Conservation (phyloP, 2,329 filamentous ascomycete genomes). For the Lachnellula willkommii region DNA sequence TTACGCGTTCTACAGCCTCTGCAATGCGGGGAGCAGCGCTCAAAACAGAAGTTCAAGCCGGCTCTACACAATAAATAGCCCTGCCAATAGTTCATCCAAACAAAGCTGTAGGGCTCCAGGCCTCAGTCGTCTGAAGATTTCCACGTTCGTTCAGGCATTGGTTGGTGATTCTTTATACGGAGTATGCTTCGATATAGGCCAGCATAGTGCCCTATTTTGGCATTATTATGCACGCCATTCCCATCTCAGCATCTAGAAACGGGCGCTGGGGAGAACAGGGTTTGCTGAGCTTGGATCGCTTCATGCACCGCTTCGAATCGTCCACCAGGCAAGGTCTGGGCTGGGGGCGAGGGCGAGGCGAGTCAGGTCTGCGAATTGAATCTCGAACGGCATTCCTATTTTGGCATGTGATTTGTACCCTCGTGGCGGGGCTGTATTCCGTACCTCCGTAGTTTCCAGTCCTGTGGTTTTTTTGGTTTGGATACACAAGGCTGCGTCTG, state of each 20-base stretch:
- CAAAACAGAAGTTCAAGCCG: conserved; percentile 1
- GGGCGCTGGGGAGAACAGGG: conserved; percentile 3
- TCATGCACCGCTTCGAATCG: background rate
- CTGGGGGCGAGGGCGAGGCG: background rate
- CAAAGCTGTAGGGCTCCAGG: background rate
- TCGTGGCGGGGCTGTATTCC: background rate
- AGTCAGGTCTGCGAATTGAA: background rate
- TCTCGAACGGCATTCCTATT: background rate
- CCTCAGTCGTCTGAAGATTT: conserved; percentile 11
- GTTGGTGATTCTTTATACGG: conserved; percentile 1
- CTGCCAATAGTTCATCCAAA: conserved; percentile 17
- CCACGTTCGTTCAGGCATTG: conserved; percentile 18
- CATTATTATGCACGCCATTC: conserved; percentile 23
- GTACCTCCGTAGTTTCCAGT: background rate
- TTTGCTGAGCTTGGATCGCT: conserved; percentile 13
- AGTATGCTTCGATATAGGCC: conserved; percentile 8
- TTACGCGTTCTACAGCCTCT: conserved; percentile 4
- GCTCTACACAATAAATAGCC: conserved; percentile 14
- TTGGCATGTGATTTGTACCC: background rate
- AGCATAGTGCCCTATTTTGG: conserved; percentile 11
- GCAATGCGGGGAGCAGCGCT: background rate
- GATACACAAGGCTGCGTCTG: background rate
- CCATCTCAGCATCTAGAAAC: conserved; percentile 1
- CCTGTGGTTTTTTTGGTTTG: background rate
- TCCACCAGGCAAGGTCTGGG: too few species aligned